Evolutionary conservation across 2,329 filamentous ascomycete species (phyloP).

Genomic region (Xylariaceae sp.): DNA sequence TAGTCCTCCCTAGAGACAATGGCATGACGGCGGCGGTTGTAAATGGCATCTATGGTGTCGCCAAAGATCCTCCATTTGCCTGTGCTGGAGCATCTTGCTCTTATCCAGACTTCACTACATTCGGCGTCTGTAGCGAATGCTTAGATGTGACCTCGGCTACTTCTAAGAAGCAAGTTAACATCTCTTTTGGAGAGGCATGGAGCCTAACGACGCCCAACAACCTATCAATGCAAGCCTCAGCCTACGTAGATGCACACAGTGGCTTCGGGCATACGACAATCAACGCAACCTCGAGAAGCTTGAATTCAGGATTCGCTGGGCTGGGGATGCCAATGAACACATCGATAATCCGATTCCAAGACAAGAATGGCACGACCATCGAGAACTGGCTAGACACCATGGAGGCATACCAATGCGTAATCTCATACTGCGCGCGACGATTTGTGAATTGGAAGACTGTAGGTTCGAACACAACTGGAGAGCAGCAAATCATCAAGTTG

Average conservation of each 20-base stretch:
- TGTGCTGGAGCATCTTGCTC: conserved; percentile 10
- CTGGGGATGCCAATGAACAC: conserved; percentile 7
- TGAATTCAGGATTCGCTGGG: conserved; percentile 1
- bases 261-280: conserved; percentile 9
- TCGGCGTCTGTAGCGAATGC: conserved; percentile 12
- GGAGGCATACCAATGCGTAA: conserved; percentile 9
- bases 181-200: conserved; percentile 2
- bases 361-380: not conserved
- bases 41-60: conserved; percentile 12
- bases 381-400: conserved; percentile 4
- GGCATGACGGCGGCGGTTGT: conserved; percentile 11
- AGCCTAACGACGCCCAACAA: conserved; percentile 5
- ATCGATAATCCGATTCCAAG: conserved; percentile 7
- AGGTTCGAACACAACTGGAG: conserved; percentile 2
- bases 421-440: conserved; percentile 8
- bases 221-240: conserved; percentile 5
- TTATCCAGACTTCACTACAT: conserved; percentile 8
- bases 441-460: conserved; percentile 3
- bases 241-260: conserved; percentile 3
- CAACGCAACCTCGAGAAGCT: not conserved
- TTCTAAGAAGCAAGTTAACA: not conserved
- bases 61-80: conserved; percentile 12
- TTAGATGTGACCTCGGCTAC: conserved; percentile 5
- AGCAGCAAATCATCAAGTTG: conserved; percentile 9
- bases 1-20: conserved; percentile 12